These are phyloP conservation scores for Ganoderma multipileum DNA, from an alignment of 1,284 basidiomycete genomes.

Conservation along the genomic window DNA sequence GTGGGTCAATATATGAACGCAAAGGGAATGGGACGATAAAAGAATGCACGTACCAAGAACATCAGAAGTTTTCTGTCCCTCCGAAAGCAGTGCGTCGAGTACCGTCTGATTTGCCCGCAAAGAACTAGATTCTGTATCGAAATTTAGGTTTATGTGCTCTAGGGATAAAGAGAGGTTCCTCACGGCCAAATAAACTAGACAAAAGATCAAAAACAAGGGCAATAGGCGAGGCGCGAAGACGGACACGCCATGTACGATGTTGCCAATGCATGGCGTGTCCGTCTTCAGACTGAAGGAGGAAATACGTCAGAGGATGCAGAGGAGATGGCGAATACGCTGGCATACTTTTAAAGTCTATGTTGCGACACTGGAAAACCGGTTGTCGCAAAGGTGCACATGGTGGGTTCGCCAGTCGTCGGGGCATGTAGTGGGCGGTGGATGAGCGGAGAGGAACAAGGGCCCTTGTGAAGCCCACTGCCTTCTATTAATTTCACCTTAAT, in stretches of 20 bases:
- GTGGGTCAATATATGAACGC: not conserved
- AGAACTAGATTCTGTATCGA: not conserved
- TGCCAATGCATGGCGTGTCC: not conserved
- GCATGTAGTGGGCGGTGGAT: not conserved
- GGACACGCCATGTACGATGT: not conserved
- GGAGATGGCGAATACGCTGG: not conserved
- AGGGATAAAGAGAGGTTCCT: not conserved
- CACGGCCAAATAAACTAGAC: not conserved
- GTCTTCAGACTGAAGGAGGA: not conserved
- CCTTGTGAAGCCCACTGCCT: not conserved
- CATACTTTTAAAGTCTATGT: not conserved
- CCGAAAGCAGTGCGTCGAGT: not conserved
- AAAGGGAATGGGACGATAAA: not conserved
- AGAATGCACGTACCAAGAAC: not conserved
- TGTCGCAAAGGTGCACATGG: not conserved
- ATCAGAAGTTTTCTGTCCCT: not conserved
- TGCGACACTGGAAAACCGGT: not conserved
- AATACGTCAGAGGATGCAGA: not conserved
- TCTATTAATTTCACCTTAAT: not conserved
- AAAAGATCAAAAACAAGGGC: not conserved
- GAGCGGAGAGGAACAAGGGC: not conserved
- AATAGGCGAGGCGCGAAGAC: not conserved
- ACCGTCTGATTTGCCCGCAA: not conserved
- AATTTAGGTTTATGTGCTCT: not conserved
- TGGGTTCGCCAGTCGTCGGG: not conserved